Conservation (phyloP, 495 filamentous ascomycete species). For the Podospora bellae-mahoneyi region DNA sequence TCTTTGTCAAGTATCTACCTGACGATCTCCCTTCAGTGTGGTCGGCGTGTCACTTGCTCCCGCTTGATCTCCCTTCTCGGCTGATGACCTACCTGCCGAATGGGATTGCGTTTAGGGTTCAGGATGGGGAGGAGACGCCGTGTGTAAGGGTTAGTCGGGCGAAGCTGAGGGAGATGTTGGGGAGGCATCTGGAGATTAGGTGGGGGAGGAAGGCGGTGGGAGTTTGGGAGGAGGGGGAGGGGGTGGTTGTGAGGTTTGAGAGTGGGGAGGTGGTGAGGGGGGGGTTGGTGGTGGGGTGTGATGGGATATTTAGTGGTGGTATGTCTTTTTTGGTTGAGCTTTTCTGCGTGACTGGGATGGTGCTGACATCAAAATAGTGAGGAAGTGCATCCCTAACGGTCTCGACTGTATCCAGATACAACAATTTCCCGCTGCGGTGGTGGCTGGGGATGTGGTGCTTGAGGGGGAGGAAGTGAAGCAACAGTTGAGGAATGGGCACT, state of each 20-base stretch:
- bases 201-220: constrained; percentile 32
- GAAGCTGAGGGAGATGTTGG: constrained; percentile 34
- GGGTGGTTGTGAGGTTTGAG: constrained; percentile 65
- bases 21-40: constrained; percentile 17
- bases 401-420: not conserved
- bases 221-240: constrained; percentile 38
- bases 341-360: no score
- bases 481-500: constrained; percentile 33
- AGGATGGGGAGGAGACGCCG: constrained; percentile 30
- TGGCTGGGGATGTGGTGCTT: constrained; percentile 28
- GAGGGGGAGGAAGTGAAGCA: constrained; percentile 24
- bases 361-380: no score
- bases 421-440: constrained; percentile 16
- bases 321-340: not conserved
- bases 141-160: constrained; percentile 49
- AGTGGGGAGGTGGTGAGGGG: constrained; percentile 58
- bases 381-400: no score
- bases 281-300: constrained; percentile 41
- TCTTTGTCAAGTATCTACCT: constrained; percentile 27
- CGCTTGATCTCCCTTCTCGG: constrained; percentile 48
- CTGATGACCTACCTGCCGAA: constrained; percentile 31
- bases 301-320: not conserved
- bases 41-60: constrained; percentile 34
- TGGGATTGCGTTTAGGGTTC: constrained; percentile 16
- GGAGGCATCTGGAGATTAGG: constrained; percentile 31